These are phyloP conservation scores for Penicillium crustosum DNA, from an alignment of 2,329 filamentous ascomycete species.

Conservation along the genomic window DNA sequence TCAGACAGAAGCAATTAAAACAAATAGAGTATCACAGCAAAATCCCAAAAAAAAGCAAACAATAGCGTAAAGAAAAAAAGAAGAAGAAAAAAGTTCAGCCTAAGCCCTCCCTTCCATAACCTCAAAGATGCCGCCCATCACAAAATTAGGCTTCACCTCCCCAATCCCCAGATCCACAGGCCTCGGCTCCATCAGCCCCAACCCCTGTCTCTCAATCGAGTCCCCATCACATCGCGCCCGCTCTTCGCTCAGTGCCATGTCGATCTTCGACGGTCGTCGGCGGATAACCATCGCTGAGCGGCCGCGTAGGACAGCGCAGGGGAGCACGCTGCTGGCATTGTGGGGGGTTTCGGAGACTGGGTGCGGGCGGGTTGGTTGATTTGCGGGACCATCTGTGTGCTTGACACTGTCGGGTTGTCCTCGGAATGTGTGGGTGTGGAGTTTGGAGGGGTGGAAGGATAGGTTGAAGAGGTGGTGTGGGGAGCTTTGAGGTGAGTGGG, in stretches of 20 bases:
- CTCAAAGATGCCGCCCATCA: slow-evolving; percentile 51
- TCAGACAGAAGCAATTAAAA: neutral
- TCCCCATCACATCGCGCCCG: slow-evolving; percentile 41
- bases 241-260: slow-evolving; percentile 47
- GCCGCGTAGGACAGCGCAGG: slow-evolving; percentile 31
- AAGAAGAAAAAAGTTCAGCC: slow-evolving; percentile 1
- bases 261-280: slow-evolving; percentile 45
- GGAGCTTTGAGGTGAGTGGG: slow-evolving; percentile 3
- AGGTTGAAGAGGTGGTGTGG: slow-evolving; percentile 24
- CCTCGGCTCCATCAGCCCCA: slow-evolving; percentile 48
- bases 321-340: slow-evolving; percentile 22
- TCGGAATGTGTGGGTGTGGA: slow-evolving; percentile 16
- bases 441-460: slow-evolving; percentile 30
- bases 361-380: neutral
- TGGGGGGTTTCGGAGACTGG: slow-evolving; percentile 1
- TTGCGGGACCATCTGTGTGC: neutral
- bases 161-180: slow-evolving; percentile 37
- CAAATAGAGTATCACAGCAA: slow-evolving; percentile 5
- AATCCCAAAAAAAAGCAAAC: neutral
- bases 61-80: neutral
- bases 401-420: slow-evolving; percentile 4
- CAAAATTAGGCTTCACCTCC: slow-evolving; percentile 36
- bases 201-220: slow-evolving; percentile 40
- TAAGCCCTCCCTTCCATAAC: slow-evolving; percentile 46
- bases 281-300: slow-evolving; percentile 38